Base-by-base conservation (phyloP, 1,284 basidiomycete species). In the Sutorius eximius region DNA sequence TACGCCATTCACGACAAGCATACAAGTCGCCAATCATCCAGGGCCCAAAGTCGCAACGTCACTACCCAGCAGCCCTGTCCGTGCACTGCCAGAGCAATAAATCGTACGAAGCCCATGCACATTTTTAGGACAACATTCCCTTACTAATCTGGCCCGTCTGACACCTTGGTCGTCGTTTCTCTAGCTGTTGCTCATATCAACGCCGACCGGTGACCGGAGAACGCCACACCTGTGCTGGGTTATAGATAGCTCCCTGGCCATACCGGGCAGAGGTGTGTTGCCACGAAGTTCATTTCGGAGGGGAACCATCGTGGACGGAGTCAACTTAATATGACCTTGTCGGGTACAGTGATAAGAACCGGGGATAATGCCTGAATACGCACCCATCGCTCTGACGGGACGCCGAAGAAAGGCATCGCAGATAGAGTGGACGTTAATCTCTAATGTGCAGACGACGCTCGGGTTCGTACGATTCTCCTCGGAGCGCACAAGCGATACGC, bases 371-470 rank as follows among this genome's bases (percentile, higher is more conserved):
- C 36, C 36, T 37, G 36, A 53, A 56, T 49, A 18, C 45, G 40
- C 40, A 60, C 49, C 49, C 42, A 51, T 59, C 62, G 50, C 27
- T 45, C 54, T 52, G 45, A 29, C 34, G 16, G n/a, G 34, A 36
- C 10, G 34, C 34, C 34, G 34, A 36, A 36, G 34, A 37, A 16
- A 18, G 41, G 30, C 32, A 10, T 59, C 44, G 45, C 45, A 51
- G 62, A 53, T 49, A 49, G 46, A 62, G 54, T 50, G 37, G 58
- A 64, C 48, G 64, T 62, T 65, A 65, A 65, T 65, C 63, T 55
- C 55, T 59, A 37, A 47, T 36, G 37, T 49, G 48, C 45, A 46
- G 22, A 53, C 44, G 36, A 52, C 45, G 33, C 36, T 37, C 13
- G 43, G 40, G n/a, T 49, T 52, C 45, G 57, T 34, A 40, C n/a